A percentile compares a stretch with the other conserved stretches of the same genome.
These are phyloP conservation scores for Iris pallida DNA, from an alignment of 116 monocot genomes.

Conservation along the genomic window DNA sequence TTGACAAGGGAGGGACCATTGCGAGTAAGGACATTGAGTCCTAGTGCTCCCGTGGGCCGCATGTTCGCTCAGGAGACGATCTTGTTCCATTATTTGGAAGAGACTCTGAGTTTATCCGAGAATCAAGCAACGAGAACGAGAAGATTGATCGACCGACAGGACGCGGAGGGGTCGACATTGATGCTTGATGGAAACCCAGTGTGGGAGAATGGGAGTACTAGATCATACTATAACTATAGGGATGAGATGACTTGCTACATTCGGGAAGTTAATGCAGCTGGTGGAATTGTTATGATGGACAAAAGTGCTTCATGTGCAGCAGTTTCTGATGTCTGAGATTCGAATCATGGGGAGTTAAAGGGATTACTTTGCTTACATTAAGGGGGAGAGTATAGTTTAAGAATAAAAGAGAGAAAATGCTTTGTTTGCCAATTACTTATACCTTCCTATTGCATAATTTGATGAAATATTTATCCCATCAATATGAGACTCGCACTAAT, in stretches of 20 bases:
- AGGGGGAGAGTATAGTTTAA: too few species aligned
- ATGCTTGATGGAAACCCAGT: slow-evolving; percentile 14
- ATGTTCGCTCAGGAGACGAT: slow-evolving; percentile 16
- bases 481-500: too few species aligned
- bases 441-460: too few species aligned
- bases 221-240: slow-evolving; percentile 22
- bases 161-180: slow-evolving; percentile 22
- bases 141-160: slow-evolving; percentile 24
- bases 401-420: too few species aligned
- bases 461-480: too few species aligned
- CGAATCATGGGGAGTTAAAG: too few species aligned
- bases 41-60: slow-evolving; percentile 8
- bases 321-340: not conserved
- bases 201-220: slow-evolving; percentile 21
- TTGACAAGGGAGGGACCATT: slow-evolving; percentile 25
- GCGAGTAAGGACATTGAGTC: slow-evolving; percentile 21
- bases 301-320: slow-evolving; percentile 5
- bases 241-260: slow-evolving; percentile 24
- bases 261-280: slow-evolving; percentile 9
- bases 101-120: slow-evolving; percentile 12
- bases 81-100: slow-evolving; percentile 28
- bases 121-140: slow-evolving; percentile 16
- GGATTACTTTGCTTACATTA: too few species aligned
- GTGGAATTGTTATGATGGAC: slow-evolving; percentile 11
- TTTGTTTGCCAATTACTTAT: too few species aligned